These are phyloP conservation scores for Mikania micrantha DNA, from an alignment of 129 eudicot species.

Conservation along the genomic window DNA sequence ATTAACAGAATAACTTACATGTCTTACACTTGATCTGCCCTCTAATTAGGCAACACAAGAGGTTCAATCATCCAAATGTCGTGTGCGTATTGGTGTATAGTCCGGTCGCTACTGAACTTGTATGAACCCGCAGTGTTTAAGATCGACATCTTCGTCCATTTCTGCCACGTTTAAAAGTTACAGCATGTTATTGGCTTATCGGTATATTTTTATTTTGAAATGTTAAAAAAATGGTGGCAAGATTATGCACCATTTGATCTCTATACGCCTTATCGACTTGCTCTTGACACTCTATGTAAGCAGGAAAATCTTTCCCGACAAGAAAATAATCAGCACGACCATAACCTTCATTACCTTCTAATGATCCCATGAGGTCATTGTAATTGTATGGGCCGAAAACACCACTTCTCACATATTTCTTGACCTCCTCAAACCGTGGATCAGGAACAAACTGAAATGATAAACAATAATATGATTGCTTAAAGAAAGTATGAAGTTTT, in stretches of 20 bases:
- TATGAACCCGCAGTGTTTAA: slow-evolving; percentile 61
- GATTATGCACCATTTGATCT: slow-evolving; percentile 48
- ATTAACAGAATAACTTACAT: slow-evolving; percentile 13
- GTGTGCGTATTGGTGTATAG: slow-evolving; percentile 56
- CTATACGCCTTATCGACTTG: slow-evolving; percentile 57
- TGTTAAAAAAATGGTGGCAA: neutral
- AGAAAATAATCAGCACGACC: slow-evolving; percentile 78
- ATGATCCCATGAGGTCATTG: slow-evolving; percentile 63
- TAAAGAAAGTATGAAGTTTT: neutral
- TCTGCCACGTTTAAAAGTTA: slow-evolving; percentile 26
- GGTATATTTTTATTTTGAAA: neutral
- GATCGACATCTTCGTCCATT: slow-evolving; percentile 74
- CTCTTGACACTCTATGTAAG: slow-evolving; percentile 61
- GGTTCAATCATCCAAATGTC: slow-evolving; percentile 66
- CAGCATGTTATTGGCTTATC: neutral
- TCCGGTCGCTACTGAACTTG: slow-evolving; percentile 75
- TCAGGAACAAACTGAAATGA: slow-evolving; percentile 55
- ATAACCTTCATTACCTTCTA: slow-evolving; percentile 71
- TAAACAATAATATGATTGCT: neutral
- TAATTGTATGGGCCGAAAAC: slow-evolving; percentile 53
- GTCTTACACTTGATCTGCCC: slow-evolving; percentile 9
- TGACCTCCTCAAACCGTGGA: slow-evolving; percentile 59
- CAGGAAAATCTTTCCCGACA: slow-evolving; percentile 73
- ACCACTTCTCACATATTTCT: slow-evolving; percentile 56
- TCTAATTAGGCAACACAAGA: slow-evolving; percentile 33